Evolutionary conservation across 306 rosid species (phyloP).

Genomic region (Vigna unguiculata): DNA sequence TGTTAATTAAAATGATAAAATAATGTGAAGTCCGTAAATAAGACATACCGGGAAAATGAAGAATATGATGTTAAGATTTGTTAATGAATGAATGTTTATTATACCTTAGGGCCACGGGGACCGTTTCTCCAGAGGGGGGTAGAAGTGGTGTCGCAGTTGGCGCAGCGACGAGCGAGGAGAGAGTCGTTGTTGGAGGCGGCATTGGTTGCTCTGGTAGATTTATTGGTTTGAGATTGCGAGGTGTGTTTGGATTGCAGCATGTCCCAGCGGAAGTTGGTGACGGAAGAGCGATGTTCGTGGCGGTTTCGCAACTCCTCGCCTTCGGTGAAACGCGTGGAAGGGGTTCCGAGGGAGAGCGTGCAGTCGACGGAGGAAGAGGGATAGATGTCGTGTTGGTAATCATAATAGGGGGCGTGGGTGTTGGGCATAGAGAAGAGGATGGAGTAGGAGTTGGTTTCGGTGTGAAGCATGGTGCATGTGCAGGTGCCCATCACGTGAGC

Average conservation of each 20-base stretch:
- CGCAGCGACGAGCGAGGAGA: constrained; percentile 94
- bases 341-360: constrained; percentile 92
- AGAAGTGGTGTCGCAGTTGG: constrained; percentile 97
- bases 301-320: constrained; percentile 52
- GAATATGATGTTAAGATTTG: neutral
- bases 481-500: constrained; percentile 73
- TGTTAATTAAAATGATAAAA: too few species aligned
- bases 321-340: constrained; percentile 74
- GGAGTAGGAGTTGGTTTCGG: constrained; percentile 68
- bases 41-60: too few species aligned
- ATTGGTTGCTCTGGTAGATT: constrained; percentile 34
- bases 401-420: constrained; percentile 52
- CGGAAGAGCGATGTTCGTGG: constrained; percentile 39
- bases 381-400: constrained; percentile 42
- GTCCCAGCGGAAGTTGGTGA: constrained; percentile 73
- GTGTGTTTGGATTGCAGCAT: constrained; percentile 68
- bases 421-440: constrained; percentile 69
- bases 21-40: too few species aligned
- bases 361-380: constrained; percentile 82
- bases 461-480: constrained; percentile 66
- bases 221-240: constrained; percentile 41
- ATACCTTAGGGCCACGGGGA: constrained; percentile 96
- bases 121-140: constrained; percentile 99
- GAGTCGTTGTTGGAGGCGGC: constrained; percentile 51
- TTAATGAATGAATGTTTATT: neutral